phyloP scores from a whole-genome alignment of 2,329 filamentous ascomycete genomes.

The Diplodia intermedia region DNA sequence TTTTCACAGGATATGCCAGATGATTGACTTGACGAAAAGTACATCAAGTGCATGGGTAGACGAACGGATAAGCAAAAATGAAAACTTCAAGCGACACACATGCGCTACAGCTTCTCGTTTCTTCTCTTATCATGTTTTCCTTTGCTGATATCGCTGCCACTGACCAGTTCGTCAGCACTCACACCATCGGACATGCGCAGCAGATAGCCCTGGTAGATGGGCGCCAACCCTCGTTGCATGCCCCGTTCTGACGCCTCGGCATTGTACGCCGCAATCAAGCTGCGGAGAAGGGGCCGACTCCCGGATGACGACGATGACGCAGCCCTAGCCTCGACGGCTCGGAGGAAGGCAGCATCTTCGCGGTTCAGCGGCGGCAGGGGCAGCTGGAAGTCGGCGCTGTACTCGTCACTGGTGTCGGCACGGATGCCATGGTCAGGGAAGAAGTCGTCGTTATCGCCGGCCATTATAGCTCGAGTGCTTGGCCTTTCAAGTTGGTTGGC shows the following conservation, averaged over 20 bases:
- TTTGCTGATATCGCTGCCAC: neutral
- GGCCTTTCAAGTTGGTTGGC: slow-evolving; percentile 5
- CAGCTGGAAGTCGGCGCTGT: slow-evolving; percentile 25
- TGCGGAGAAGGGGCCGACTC: neutral
- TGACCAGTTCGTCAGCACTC: slow-evolving; percentile 19
- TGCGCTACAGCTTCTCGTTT: slow-evolving; percentile 3
- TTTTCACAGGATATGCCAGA: neutral
- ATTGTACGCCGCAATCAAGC: slow-evolving; percentile 23
- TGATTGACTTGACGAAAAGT: neutral
- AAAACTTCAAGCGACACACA: neutral
- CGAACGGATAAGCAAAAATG: neutral
- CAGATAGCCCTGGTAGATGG: slow-evolving; percentile 26
- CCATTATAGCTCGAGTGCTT: neutral
- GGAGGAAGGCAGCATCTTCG: slow-evolving; percentile 12
- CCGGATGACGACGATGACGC: neutral
- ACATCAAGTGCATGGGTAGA: neutral
- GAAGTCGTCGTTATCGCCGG: neutral
- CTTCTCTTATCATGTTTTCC: neutral
- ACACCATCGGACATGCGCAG: slow-evolving; percentile 23
- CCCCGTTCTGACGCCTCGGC: slow-evolving; percentile 4
- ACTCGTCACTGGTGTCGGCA: neutral
- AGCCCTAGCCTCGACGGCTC: slow-evolving; percentile 18
- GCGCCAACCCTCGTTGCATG: slow-evolving; percentile 10
- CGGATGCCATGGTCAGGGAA: neutral
- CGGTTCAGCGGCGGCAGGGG: slow-evolving; percentile 17